Base-by-base conservation (phyloP, 140 eudicot genomes). In the Anethum foeniculum region DNA sequence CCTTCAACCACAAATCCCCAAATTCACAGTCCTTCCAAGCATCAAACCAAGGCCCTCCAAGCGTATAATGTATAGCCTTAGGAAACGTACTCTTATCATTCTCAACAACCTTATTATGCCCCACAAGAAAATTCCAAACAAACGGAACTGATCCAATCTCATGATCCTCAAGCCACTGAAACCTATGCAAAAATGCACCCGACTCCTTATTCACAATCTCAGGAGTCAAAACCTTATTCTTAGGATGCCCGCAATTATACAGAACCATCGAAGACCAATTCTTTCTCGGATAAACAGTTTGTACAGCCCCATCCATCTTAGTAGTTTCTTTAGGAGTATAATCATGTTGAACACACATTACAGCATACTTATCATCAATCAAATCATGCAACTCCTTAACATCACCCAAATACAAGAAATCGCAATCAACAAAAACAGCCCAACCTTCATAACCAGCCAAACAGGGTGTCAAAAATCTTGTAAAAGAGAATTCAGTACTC, bases 41-140 rank as follows among this genome's bases (percentile, higher is more conserved):
- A 77, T 94, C 97, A 82, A 94, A 94, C 99, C 99, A 94, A 30
- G 99, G 99, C 46, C 99, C 99, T 1, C 99, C 97, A 6, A 84
- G 90, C 4, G 97, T 94, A 77, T 90, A 94, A 85, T 94, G 98
- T 56, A 94, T 84, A 0, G 97, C 99, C 81, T 86, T 94, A 1
- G 97, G 98, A 10, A 19, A 83, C 0, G 93, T 90, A 73, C 38
- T 77, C 62, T 72, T 44, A 83, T 89, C 93, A 30, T 89, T 92
- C 38, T 89, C 90, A 47, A 86, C 90, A 72, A 89, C 97, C 84
- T 43, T 80, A 12, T 94, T 92, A 87, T 94, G 97, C 25, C 99
- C 99, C 46, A 92, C 97, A 28, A 92, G 90, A 80, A 94, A 94
- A 76, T 94, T 94, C 95, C 97, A 94, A 75, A 92, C 95, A 81